These are phyloP conservation scores for Melampsora medusae DNA, from an alignment of 1,284 basidiomycete genomes.

Conservation along the genomic window DNA sequence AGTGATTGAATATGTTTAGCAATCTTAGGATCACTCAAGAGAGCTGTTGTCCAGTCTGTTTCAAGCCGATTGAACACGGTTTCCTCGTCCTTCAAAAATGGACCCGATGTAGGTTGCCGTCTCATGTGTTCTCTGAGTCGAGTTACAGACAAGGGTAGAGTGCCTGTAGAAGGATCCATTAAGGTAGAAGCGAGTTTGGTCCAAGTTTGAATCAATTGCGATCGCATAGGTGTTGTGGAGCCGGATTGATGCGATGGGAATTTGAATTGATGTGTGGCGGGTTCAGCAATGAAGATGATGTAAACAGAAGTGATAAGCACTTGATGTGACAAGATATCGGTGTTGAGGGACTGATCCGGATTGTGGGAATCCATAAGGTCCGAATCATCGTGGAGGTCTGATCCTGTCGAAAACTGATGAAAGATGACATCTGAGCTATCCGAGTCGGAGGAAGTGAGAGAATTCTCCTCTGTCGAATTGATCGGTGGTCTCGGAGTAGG, in stretches of 20 bases:
- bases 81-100: background rate
- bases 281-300: slow-evolving; percentile 15
- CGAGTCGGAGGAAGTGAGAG: background rate
- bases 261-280: background rate
- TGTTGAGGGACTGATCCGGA: background rate
- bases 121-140: slow-evolving; percentile 13
- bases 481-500: too few species aligned
- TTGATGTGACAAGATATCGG: slow-evolving; percentile 32
- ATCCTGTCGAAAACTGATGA: too few species aligned
- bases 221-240: background rate
- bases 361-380: background rate
- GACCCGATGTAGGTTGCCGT: background rate
- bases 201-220: slow-evolving; percentile 14
- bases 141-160: slow-evolving; percentile 7
- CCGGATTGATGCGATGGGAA: slow-evolving; percentile 4
- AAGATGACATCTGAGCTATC: too few species aligned
- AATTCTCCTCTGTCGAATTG: background rate
- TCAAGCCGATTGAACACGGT: background rate
- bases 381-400: too few species aligned
- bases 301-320: slow-evolving; percentile 28
- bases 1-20: slow-evolving; percentile 27
- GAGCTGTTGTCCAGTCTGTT: slow-evolving; percentile 27
- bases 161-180: slow-evolving; percentile 9
- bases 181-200: slow-evolving; percentile 19
- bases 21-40: slow-evolving; percentile 31